Evolutionary conservation across 1,284 basidiomycete species (phyloP).

Genomic region (Sphagnurus paluster): DNA sequence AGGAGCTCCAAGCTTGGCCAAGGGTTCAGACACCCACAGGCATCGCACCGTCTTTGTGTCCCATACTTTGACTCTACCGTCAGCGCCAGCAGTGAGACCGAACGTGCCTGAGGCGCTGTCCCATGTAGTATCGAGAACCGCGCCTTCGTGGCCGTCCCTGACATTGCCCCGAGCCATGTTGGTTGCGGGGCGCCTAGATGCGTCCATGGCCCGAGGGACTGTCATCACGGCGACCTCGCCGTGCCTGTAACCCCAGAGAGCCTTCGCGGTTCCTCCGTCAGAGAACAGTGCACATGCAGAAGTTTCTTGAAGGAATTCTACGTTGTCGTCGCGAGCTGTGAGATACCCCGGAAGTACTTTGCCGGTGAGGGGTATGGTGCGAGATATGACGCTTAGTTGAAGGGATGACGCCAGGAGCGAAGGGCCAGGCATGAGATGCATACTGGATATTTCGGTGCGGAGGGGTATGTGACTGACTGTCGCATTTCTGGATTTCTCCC

Average conservation of each 20-base stretch:
- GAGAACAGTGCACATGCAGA: conserved; percentile 57
- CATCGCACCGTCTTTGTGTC: conserved; percentile 51
- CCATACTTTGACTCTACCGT: conserved; percentile 76
- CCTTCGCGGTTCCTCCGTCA: conserved; percentile 65
- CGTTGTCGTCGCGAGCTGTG: conserved; percentile 74
- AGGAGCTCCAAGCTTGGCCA: conserved; percentile 32
- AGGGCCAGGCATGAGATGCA: conserved; percentile 58
- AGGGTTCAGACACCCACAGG: conserved; percentile 59
- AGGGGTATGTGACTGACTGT: conserved; percentile 64
- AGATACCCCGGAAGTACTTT: conserved; percentile 74
- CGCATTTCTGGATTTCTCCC: conserved; percentile 65
- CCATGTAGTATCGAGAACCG: conserved; percentile 56
- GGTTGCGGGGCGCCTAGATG: conserved; percentile 42
- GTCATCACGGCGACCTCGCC: conserved; percentile 71
- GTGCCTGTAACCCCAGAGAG: conserved; percentile 76
- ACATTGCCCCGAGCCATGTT: conserved; percentile 48
- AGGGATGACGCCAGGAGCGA: conserved; percentile 68
- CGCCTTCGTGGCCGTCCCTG: conserved; percentile 59
- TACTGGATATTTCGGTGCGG: conserved; percentile 50
- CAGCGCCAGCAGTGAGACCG: conserved; percentile 56
- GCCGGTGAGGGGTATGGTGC: conserved; percentile 72
- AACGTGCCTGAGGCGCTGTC: conserved; percentile 31
- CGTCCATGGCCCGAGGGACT: conserved; percentile 59
- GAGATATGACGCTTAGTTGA: conserved; percentile 72
- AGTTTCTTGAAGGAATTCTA: conserved; percentile 73